A percentile compares a stretch with the other conserved stretches of the same genome.
Evolutionary conservation across 768 basidiomycete genomes (phyloP).

Genomic region (Hygrophoropsis aurantiaca): DNA sequence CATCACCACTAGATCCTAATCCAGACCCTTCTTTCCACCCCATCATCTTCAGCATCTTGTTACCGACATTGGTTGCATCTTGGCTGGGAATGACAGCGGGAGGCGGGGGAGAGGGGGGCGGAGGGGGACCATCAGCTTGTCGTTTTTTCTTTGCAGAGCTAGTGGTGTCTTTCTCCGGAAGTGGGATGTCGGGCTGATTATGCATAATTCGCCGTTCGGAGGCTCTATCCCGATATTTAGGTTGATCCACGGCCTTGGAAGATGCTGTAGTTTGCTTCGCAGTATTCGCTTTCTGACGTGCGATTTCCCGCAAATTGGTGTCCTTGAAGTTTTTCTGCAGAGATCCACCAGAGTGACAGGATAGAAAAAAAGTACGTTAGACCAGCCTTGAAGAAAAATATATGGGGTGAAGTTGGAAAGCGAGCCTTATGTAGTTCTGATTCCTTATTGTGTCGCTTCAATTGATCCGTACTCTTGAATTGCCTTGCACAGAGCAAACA

Average conservation of each 20-base stretch:
- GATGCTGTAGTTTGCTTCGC: conserved; percentile 35
- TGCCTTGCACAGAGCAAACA: conserved; percentile 92
- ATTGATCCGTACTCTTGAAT: conserved; percentile 84
- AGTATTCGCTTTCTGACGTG: conserved; percentile 61
- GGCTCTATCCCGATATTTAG: conserved; percentile 95
- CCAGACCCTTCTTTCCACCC: conserved; percentile 94
- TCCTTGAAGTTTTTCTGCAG: conserved; percentile 86
- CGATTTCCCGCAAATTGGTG: conserved; percentile 65
- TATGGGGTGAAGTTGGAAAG: conserved; percentile 35
- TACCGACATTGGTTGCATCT: conserved; percentile 86
- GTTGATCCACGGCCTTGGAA: conserved; percentile 37
- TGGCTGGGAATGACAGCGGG: conserved; percentile 68
- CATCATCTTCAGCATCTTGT: conserved; percentile 95
- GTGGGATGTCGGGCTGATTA: conserved; percentile 86
- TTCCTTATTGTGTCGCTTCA: conserved; percentile 88
- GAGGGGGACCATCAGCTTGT: conserved; percentile 54
- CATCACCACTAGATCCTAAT: conserved; percentile 78
- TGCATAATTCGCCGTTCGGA: conserved; percentile 87
- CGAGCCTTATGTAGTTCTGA: conserved; percentile 94
- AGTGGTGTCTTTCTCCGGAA: conserved; percentile 49
- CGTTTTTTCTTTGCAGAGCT: conserved; percentile 41
- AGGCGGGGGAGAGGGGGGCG: conserved; percentile 61
- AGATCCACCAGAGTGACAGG: conserved; percentile 2
- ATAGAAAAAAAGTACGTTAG: conserved; percentile 33
- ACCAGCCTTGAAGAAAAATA: conserved; percentile 19